phyloP scores from a whole-genome alignment of 148 eudicot species.

The Gaultheria prostrata region DNA sequence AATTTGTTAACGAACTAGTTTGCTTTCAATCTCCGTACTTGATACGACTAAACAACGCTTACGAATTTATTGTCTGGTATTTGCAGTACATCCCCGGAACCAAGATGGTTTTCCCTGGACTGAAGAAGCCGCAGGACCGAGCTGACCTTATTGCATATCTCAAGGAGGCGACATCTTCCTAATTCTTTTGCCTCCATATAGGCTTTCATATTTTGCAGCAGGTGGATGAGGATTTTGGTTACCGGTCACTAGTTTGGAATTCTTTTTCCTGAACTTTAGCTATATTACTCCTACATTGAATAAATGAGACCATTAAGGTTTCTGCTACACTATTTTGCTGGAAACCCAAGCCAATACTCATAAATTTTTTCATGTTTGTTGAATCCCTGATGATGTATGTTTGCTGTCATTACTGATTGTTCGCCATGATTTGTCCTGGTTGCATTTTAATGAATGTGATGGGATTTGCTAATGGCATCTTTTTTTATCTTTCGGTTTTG shows the following conservation, averaged over 20 bases:
- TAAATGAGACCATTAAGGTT: not conserved
- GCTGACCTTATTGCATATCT: constrained; percentile 81
- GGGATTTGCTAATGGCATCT: not conserved
- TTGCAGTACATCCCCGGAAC: constrained; percentile 88
- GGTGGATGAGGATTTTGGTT: constrained; percentile 12
- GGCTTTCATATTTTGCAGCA: not conserved
- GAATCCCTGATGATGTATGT: not conserved
- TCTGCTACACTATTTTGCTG: not conserved
- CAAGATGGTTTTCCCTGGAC: constrained; percentile 87
- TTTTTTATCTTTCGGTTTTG: not conserved
- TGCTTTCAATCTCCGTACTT: not conserved
- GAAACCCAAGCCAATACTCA: not conserved
- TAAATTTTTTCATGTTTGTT: constrained; percentile 1
- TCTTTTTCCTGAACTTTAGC: constrained; percentile 13
- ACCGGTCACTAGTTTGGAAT: constrained; percentile 6
- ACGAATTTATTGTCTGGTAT: not conserved
- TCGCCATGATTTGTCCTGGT: not conserved
- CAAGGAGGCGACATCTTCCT: constrained; percentile 53
- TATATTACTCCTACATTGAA: not conserved
- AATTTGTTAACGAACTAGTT: not conserved
- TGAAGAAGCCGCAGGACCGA: constrained; percentile 83
- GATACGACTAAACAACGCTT: not conserved
- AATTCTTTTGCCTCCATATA: constrained; percentile 4
- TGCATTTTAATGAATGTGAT: not conserved
- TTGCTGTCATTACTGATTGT: not conserved